Evolutionary conservation across 2,329 filamentous ascomycete genomes (phyloP), one percentile per base, ranked within the genome.

Genomic region (Trichophyton mentagrophytes): DNA sequence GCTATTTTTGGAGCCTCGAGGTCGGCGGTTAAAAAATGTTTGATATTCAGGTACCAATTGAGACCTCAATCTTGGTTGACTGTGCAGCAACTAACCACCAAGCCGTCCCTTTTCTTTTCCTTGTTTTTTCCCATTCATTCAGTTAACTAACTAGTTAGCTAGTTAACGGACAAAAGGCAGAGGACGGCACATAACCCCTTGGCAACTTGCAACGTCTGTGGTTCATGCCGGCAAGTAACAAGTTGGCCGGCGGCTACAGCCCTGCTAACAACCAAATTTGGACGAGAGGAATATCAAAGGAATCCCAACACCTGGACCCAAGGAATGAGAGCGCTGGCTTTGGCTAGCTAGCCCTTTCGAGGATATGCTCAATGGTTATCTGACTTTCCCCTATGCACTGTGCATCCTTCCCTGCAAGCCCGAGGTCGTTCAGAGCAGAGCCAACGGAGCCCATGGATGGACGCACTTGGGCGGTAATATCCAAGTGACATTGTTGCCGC

Each of bases 11-110:
- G 51, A 22, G 8, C 8, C 9, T 27, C 7, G 15, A 15, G 25
- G 30, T 27, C 51, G 51, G 51, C 51, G 51, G 51, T 55, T 55
- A 55, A 53, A 33, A 38, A 25, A 44, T 44, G 40, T 36, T 27
- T 33, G 27, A 55, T 55, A 55, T 55, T 55, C 51, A 55, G 51
- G 51, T 55, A 55, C 51, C 51, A 36, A 33, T 55, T 8, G 51
- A 55, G 51, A 27, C 25, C 51, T 55, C 51, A 55, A 55, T 55
- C 51, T 15, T 15, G 15, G 11, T 36, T 8, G 51, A 20, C 8
- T 20, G 22, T 53, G 49, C 49, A 53, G 22, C 49, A 30, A 27
- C 33, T 22, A 3, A 44, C 22, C 17, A 17, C 17, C 17, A 17
- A 17, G n/a, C 46, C 17, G 7, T 49, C 11, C n/a, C 46, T 49